Evolutionary conservation across 2,329 filamentous ascomycete genomes (phyloP), one percentile per base, ranked within the genome.

Genomic region (Xylariaceae sp.): DNA sequence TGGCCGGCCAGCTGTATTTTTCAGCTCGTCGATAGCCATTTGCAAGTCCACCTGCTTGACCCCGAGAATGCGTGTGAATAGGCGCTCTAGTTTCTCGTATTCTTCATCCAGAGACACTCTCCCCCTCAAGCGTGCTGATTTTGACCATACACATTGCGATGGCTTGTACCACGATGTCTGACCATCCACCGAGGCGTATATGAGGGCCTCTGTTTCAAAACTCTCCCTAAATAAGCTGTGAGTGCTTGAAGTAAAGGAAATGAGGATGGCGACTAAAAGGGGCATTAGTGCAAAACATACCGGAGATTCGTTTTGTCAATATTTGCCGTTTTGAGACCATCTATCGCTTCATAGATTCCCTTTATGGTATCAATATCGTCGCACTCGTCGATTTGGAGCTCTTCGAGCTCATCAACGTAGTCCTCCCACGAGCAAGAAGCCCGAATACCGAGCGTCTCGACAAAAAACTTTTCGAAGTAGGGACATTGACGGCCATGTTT

Each of bases 101-200:
- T 62, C 45, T 1, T 58, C 58, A 3, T 66, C 66, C 1, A 72
- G 47, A 1, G 60, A 54, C 0, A 60, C 50, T 42, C 56, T 66
- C 2, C 63, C 68, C 2, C 43, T 53, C 4, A 71, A 65, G 3
- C 54, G 53, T 2, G 67, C 62, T 1, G 63, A 58, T 22, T 62
- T 66, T 0, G 68, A 69, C 70, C 70, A 72, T 0, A 72, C 51
- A 47, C 70, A 72, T 14, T 71, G 50, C 0, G 56, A 54, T 0
- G 56, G 36, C 2, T 55, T 64, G 40, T 66, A 54, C 70, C 70
- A 72, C 14, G 51, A 47, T 18, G 53, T 31, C 28, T 13, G 17
- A 17, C 40, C 45, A 18, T 47, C 39, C 10, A 38, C 17, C 6
- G 40, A 16, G n/a, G 43, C 51, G 51, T 42, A 60, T 17, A 61